phyloP scores from a whole-genome alignment of 495 filamentous ascomycete species.

The Podospora bellae-mahoneyi region DNA sequence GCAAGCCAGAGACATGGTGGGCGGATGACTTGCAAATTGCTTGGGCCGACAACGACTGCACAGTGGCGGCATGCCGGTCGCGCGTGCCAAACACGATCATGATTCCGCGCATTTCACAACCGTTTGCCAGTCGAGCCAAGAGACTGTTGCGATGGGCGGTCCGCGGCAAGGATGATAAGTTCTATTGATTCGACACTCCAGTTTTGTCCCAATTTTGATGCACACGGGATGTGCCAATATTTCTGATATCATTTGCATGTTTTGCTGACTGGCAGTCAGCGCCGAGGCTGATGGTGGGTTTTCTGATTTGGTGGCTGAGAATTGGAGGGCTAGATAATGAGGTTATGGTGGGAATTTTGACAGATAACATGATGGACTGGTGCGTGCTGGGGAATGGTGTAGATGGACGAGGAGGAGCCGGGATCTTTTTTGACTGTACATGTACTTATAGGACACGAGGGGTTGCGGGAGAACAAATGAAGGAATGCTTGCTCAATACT shows the following conservation, averaged over 20 bases:
- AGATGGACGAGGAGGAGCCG: neutral
- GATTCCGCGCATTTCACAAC: neutral
- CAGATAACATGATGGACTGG: neutral
- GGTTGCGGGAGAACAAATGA: neutral
- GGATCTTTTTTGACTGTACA: slow-evolving; percentile 1
- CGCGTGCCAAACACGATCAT: slow-evolving; percentile 32
- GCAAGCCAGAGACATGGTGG: slow-evolving; percentile 38
- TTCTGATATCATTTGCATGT: slow-evolving; percentile 28
- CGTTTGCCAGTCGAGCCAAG: slow-evolving; percentile 9
- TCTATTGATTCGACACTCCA: neutral
- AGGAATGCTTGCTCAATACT: neutral
- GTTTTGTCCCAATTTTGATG: slow-evolving; percentile 19
- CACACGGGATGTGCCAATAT: slow-evolving; percentile 16
- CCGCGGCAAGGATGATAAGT: slow-evolving; percentile 13
- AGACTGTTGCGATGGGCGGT: slow-evolving; percentile 25
- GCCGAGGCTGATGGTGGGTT: neutral
- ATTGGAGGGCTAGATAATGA: neutral
- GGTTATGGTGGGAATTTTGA: neutral
- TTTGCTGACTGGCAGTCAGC: slow-evolving; percentile 10
- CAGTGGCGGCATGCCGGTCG: slow-evolving; percentile 38
- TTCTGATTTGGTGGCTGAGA: neutral
- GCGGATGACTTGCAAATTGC: slow-evolving; percentile 42
- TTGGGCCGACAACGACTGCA: slow-evolving; percentile 43
- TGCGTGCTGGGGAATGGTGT: slow-evolving; percentile 4
- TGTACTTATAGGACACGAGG: neutral